These are phyloP conservation scores for Cladophialophora exuberans DNA, from an alignment of 2,329 filamentous ascomycete genomes.

Conservation along the genomic window DNA sequence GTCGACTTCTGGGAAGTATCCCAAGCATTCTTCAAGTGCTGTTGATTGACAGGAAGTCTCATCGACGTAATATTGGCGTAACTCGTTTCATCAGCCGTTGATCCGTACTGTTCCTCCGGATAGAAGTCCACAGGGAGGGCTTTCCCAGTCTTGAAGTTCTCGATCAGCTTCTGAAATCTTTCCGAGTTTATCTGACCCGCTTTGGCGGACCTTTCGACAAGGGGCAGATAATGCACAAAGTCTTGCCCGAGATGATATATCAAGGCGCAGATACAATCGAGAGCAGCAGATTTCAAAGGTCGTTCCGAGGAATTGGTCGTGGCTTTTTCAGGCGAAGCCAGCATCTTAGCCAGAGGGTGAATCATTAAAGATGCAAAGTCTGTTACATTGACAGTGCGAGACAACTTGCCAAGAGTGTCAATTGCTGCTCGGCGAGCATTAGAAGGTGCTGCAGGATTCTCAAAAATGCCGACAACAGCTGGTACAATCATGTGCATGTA, in stretches of 20 bases:
- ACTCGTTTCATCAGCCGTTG: conserved; percentile 71
- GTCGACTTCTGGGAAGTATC: conserved; percentile 96
- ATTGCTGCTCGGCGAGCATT: conserved; percentile 86
- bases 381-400: conserved; percentile 93
- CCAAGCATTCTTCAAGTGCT: conserved; percentile 96
- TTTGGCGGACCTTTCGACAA: conserved; percentile 83
- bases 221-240: conserved; percentile 90
- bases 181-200: conserved; percentile 81
- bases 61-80: conserved; percentile 59
- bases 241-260: conserved; percentile 96
- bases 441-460: conserved; percentile 79
- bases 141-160: conserved; percentile 92
- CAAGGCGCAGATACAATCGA: conserved; percentile 92
- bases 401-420: conserved; percentile 91
- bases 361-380: conserved; percentile 97
- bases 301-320: conserved; percentile 66
- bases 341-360: conserved; percentile 82
- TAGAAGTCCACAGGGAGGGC: conserved; percentile 93
- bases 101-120: conserved; percentile 77
- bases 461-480: conserved; percentile 90
- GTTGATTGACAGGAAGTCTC: conserved; percentile 95
- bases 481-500: conserved; percentile 99
- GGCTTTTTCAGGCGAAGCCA: conserved; percentile 48
- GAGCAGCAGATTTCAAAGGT: conserved; percentile 74
- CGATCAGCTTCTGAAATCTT: conserved; percentile 90